Evolutionary conservation across 2,329 filamentous ascomycete genomes (phyloP), one percentile per base, ranked within the genome.

Genomic region (Ophiosphaerella korrae): DNA sequence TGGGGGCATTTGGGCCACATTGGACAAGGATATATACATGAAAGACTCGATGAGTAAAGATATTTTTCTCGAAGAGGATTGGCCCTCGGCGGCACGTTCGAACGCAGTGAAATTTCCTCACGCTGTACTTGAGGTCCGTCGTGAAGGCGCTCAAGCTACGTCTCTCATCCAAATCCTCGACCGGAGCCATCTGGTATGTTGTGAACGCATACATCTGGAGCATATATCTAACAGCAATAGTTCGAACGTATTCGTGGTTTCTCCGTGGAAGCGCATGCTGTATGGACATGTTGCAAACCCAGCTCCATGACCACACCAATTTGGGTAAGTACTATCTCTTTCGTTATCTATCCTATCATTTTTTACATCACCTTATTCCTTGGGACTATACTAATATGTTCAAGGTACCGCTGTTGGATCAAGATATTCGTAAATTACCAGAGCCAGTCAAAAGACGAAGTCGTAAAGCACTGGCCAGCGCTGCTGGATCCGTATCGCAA

Each of bases 351-450:
- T 9, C 18, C 29, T 14, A 18, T 5, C n/a, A 13, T 33, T 23
- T 21, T 39, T 38, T 12, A 9, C 4, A 32, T 24, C 16, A 18
- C 26, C 40, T 47, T 21, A 13, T 46, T 16, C 7, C 29, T 31
- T 29, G 31, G 14, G 36, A 31, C 14, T 16, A 31, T n/a, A n/a
- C 51, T 55, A 37, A 58, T 45, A 37, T 9, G 6, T 31, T 38
- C 11, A 50, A 73, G 72, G 64, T 74, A 14, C 67, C 78, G 3
- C 64, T 78, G 5, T 68, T 84, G 8, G 67, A 75, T 3, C 73
- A 74, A 42, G 81, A 83, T 52, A 82, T 84, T 42, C 76, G 80
- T 21, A 83, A 82, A 57, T 62, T 83, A 3, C 81, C 81, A 2
- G 74, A 74, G 21, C 63, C 69, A 2, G 62, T 63, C 7, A 68